phyloP scores from a whole-genome alignment of 2,329 filamentous ascomycete genomes.

The Penicillium freii region DNA sequence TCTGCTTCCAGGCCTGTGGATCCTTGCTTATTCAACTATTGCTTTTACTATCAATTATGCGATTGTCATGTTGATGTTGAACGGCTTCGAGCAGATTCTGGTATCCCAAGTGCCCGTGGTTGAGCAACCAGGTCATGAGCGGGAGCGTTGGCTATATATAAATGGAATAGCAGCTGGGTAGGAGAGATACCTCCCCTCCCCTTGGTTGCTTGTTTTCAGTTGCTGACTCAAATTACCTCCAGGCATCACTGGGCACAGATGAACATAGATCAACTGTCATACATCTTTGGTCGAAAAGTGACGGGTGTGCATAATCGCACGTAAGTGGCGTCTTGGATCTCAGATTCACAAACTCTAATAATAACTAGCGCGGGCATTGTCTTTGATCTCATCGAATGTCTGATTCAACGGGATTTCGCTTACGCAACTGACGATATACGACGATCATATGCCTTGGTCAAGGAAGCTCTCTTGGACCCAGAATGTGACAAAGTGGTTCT shows the following conservation, averaged over 20 bases:
- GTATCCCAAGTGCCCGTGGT: conserved; percentile 27
- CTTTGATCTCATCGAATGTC: conserved; percentile 74
- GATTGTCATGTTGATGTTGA: conserved; percentile 35
- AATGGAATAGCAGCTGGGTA: conserved; percentile 62
- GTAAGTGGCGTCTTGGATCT: conserved; percentile 30
- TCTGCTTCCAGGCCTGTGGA: conserved; percentile 42
- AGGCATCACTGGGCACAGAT: conserved; percentile 59
- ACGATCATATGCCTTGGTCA: conserved; percentile 59
- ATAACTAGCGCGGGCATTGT: conserved; percentile 57
- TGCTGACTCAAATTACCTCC: conserved; percentile 5
- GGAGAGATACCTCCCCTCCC: conserved; percentile 34
- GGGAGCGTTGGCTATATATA: conserved; percentile 77
- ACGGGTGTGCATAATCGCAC: conserved; percentile 75
- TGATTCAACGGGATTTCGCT: conserved; percentile 71
- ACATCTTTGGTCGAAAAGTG: conserved; percentile 69
- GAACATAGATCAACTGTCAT: conserved; percentile 68
- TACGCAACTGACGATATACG: conserved; percentile 69
- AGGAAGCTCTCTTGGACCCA: conserved; percentile 61
- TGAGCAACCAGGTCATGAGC: conserved; percentile 42
- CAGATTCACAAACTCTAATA: not conserved
- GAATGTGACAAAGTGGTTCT: conserved; percentile 67
- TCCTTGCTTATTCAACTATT: conserved; percentile 28
- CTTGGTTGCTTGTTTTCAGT: conserved; percentile 27
- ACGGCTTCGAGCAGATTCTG: conserved; percentile 52
- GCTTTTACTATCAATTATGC: conserved; percentile 31